phyloP scores from a whole-genome alignment of 345 rosid genomes.

The Luvunga scandens region DNA sequence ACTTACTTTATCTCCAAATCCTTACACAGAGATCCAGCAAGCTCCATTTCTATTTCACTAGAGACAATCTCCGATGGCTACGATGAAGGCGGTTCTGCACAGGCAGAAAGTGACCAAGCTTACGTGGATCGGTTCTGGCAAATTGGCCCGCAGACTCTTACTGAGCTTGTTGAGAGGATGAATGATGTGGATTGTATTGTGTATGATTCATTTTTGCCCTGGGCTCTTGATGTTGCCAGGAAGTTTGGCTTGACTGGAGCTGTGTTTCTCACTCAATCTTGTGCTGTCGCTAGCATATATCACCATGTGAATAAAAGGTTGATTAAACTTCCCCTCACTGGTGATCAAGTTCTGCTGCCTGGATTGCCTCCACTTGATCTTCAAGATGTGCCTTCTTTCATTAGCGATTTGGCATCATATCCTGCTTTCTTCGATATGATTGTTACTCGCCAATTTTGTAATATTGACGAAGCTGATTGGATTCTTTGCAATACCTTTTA shows the following conservation, averaged over 20 bases:
- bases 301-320: slow-evolving; percentile 19
- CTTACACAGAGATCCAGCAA: slow-evolving; percentile 9
- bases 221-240: slow-evolving; percentile 36
- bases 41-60: slow-evolving; percentile 7
- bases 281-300: slow-evolving; percentile 26
- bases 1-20: slow-evolving; percentile 19
- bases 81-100: slow-evolving; percentile 22
- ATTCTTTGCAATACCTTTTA: slow-evolving; percentile 39
- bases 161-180: slow-evolving; percentile 15
- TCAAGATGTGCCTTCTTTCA: slow-evolving; percentile 29
- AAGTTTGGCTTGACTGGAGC: slow-evolving; percentile 29
- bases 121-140: slow-evolving; percentile 17
- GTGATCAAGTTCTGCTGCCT: slow-evolving; percentile 17
- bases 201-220: slow-evolving; percentile 32
- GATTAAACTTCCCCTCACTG: slow-evolving; percentile 19
- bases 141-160: slow-evolving; percentile 22
- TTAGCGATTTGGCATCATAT: slow-evolving; percentile 19
- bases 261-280: slow-evolving; percentile 32
- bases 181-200: slow-evolving; percentile 11
- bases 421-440: slow-evolving; percentile 17
- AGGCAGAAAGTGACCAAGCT: slow-evolving; percentile 14
- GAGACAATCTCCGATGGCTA: slow-evolving; percentile 47
- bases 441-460: slow-evolving; percentile 30
- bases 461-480: slow-evolving; percentile 33
- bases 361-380: slow-evolving; percentile 31